Conservation (phyloP, 129 eudicot species). For the Lonicera japonica region DNA sequence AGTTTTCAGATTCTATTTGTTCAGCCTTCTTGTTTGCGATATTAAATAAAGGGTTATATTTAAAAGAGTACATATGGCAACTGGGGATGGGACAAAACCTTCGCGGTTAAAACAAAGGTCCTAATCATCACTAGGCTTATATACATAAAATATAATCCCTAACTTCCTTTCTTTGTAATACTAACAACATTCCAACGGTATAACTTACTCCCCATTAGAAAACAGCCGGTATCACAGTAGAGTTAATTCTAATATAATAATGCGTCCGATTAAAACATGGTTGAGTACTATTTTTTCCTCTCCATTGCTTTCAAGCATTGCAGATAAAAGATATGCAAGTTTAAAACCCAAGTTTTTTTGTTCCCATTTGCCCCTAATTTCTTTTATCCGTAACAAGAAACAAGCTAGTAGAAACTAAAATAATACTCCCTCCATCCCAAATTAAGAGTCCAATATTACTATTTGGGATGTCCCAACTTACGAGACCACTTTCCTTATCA, state of each 20-base stretch:
- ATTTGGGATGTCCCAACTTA: too few species aligned
- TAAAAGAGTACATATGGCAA: background rate
- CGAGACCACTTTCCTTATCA: too few species aligned
- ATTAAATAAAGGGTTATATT: background rate
- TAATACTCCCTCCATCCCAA: too few species aligned
- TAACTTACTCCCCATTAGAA: background rate
- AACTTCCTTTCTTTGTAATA: too few species aligned
- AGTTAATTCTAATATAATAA: background rate
- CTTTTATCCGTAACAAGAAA: background rate
- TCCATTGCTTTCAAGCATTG: too few species aligned
- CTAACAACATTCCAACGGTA: too few species aligned
- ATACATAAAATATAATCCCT: background rate
- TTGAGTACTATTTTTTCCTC: too few species aligned
- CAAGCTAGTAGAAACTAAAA: background rate
- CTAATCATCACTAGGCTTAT: background rate
- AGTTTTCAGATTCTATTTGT: background rate
- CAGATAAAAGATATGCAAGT: background rate
- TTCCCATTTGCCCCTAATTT: background rate
- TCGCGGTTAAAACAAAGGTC: constrained; percentile 4
- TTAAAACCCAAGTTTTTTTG: background rate
- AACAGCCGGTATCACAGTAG: background rate
- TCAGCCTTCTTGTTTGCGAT: background rate
- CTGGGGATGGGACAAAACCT: constrained; percentile 1
- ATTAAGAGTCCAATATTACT: too few species aligned
- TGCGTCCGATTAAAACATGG: background rate